Conservation (phyloP, 2,329 filamentous ascomycete genomes). For the Alternaria consortialis region DNA sequence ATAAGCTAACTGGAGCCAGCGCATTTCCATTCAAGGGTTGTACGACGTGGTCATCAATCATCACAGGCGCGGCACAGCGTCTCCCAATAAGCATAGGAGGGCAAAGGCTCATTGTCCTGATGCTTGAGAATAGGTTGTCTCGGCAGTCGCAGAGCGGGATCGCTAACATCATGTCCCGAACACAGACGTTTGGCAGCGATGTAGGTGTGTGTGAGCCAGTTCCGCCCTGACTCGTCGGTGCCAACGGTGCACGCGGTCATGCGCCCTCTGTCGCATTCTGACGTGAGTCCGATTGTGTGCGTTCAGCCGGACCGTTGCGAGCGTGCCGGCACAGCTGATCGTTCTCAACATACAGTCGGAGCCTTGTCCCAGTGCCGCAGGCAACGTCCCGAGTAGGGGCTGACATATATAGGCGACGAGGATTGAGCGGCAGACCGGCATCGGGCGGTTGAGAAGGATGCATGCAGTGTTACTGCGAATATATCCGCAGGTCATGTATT, state of each 20-base stretch:
- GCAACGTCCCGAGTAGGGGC: slow-evolving; percentile 1
- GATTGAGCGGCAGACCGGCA: slow-evolving; percentile 11
- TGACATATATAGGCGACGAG: slow-evolving; percentile 5
- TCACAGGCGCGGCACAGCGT: slow-evolving; percentile 12
- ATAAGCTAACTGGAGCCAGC: slow-evolving; percentile 44
- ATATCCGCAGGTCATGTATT: neutral
- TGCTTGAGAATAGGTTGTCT: slow-evolving; percentile 12
- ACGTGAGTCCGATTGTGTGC: slow-evolving; percentile 2
- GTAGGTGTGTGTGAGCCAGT: neutral
- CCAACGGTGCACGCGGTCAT: slow-evolving; percentile 10
- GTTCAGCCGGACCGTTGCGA: slow-evolving; percentile 11
- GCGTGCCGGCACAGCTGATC: slow-evolving; percentile 5
- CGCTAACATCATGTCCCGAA: slow-evolving; percentile 11
- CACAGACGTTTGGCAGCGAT: slow-evolving; percentile 5
- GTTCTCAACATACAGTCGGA: slow-evolving; percentile 7
- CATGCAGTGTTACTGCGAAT: slow-evolving; percentile 6
- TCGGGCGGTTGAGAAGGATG: slow-evolving; percentile 5
- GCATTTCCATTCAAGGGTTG: slow-evolving; percentile 29
- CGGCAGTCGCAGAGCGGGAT: slow-evolving; percentile 25
- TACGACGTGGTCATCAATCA: slow-evolving; percentile 30
- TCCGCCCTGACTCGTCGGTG: slow-evolving; percentile 12
- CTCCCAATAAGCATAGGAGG: slow-evolving; percentile 14
- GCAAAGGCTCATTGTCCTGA: slow-evolving; percentile 18
- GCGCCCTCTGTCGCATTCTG: slow-evolving; percentile 3
- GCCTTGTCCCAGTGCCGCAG: slow-evolving; percentile 5